These are phyloP conservation scores for Myriosclerotinia scirpicola DNA, from an alignment of 2,329 filamentous ascomycete species.

Conservation along the genomic window DNA sequence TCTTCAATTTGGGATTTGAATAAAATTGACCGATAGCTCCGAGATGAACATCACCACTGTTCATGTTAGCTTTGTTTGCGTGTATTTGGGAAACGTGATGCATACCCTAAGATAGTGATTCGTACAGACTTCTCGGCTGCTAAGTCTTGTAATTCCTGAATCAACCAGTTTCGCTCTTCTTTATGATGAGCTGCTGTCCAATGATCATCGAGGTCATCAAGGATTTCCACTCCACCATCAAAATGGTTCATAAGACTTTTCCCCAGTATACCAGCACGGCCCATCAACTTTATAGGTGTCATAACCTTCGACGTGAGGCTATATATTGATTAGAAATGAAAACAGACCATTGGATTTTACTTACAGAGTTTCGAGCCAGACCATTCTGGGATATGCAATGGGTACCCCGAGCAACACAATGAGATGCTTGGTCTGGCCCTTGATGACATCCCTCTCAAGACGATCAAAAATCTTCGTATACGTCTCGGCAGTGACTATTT, in stretches of 20 bases:
- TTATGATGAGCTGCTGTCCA: constrained; percentile 98
- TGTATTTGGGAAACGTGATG: constrained; percentile 9
- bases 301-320: constrained; percentile 80
- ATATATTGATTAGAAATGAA: constrained; percentile 40
- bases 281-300: constrained; percentile 86
- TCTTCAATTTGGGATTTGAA: constrained; percentile 76
- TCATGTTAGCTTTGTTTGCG: constrained; percentile 28
- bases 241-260: constrained; percentile 79
- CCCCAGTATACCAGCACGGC: constrained; percentile 77
- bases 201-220: constrained; percentile 92
- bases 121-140: constrained; percentile 90
- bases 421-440: constrained; percentile 84
- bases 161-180: constrained; percentile 77
- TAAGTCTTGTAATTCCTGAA: constrained; percentile 89
- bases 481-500: constrained; percentile 76
- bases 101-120: constrained; percentile 78
- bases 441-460: constrained; percentile 76
- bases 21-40: constrained; percentile 94
- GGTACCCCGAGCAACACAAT: constrained; percentile 85
- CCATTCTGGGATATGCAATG: constrained; percentile 75
- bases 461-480: constrained; percentile 87
- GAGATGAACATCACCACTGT: constrained; percentile 86
- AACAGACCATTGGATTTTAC: constrained; percentile 36
- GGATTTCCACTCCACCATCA: constrained; percentile 85
- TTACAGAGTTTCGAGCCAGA: constrained; percentile 70